Conservation (phyloP, 108 stramenopile genomes). For the Cyclotella atomus region DNA sequence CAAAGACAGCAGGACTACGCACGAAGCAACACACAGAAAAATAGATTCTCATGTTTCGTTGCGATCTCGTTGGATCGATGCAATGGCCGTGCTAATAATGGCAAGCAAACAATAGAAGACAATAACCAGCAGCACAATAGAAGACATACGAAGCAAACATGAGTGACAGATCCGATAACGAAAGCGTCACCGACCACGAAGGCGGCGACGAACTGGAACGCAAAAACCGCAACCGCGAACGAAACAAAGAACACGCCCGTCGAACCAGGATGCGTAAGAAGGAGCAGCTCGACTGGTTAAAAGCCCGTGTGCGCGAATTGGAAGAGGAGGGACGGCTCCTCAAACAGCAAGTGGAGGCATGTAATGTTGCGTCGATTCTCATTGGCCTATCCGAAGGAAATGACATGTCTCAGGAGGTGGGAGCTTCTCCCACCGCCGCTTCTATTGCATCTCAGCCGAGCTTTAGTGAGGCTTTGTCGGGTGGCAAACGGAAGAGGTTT, state of each 20-base stretch:
- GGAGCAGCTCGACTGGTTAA: constrained; percentile 83
- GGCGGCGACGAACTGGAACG: constrained; percentile 49
- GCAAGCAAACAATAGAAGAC: too few relatives aligned
- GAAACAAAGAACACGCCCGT: constrained; percentile 93
- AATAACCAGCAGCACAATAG: not conserved
- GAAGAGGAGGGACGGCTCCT: constrained; percentile 70
- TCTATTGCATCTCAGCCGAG: constrained; percentile 5
- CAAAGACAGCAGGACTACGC: too few relatives aligned
- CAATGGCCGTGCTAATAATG: too few relatives aligned
- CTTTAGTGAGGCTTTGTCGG: constrained; percentile 31
- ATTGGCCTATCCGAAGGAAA: constrained; percentile 60
- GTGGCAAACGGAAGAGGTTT: constrained; percentile 76
- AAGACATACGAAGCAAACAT: not conserved
- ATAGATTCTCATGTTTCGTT: too few relatives aligned
- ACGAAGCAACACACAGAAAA: too few relatives aligned
- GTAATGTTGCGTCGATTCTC: constrained; percentile 86
- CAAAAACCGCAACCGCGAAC: constrained; percentile 75
- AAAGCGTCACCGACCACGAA: not conserved
- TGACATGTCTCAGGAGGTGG: not conserved
- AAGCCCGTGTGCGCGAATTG: constrained; percentile 67
- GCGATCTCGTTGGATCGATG: too few relatives aligned
- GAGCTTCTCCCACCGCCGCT: constrained; percentile 1
- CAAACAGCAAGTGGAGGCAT: constrained; percentile 80
- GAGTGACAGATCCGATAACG: constrained; percentile 15
- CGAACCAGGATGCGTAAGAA: constrained; percentile 90